A percentile compares a stretch with the other conserved stretches of the same genome.
These are phyloP conservation scores for Polyporus arcularius DNA, from an alignment of 768 basidiomycete species.

Conservation along the genomic window DNA sequence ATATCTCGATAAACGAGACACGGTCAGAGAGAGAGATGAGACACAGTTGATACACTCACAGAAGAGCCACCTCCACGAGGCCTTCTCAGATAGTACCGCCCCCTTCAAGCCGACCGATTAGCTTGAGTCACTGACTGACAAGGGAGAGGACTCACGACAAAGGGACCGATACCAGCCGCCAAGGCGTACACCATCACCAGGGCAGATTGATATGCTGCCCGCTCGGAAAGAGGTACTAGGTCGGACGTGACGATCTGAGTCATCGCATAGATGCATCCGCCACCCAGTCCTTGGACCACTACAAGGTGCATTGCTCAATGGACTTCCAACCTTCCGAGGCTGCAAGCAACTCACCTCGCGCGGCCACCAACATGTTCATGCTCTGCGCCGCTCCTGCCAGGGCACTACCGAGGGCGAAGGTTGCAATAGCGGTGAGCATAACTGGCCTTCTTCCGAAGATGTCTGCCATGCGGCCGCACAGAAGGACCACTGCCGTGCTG, in stretches of 20 bases:
- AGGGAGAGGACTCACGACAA: constrained; percentile 20
- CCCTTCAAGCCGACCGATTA: constrained; percentile 1
- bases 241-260: constrained; percentile 39
- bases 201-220: constrained; percentile 33
- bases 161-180: constrained; percentile 30
- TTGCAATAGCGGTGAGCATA: constrained; percentile 31
- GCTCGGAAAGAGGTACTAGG: constrained; percentile 39
- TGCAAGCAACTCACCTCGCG: constrained; percentile 29
- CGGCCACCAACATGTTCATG: constrained; percentile 45
- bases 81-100: constrained; percentile 26
- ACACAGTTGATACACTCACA: constrained; percentile 3
- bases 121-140: neutral
- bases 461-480: constrained; percentile 39
- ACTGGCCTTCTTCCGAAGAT: constrained; percentile 41
- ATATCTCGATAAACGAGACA: neutral
- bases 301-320: neutral
- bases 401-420: constrained; percentile 46
- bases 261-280: constrained; percentile 30
- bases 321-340: neutral
- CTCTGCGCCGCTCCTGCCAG: constrained; percentile 43
- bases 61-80: constrained; percentile 21
- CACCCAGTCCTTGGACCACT: constrained; percentile 37
- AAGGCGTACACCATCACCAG: constrained; percentile 25
- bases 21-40: neutral
- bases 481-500: constrained; percentile 42